A percentile compares a stretch with the other conserved stretches of the same genome.
These are phyloP conservation scores for Nelumbo lutea DNA, from an alignment of 164 flowering plant genomes.

Conservation along the genomic window DNA sequence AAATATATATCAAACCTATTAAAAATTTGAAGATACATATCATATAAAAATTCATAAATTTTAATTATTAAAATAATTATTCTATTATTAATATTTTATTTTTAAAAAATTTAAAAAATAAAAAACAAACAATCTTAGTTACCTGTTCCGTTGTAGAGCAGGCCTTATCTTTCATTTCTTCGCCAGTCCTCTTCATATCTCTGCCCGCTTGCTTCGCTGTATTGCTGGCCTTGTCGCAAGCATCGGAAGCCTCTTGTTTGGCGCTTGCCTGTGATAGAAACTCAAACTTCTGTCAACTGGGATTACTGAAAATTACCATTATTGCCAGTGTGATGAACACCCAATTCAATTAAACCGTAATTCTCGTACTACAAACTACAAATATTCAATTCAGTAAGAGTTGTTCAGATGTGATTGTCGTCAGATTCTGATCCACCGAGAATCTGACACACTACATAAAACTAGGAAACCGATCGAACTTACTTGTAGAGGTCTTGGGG, in stretches of 20 bases:
- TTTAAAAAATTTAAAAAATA: too few species aligned
- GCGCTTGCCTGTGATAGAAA: neutral
- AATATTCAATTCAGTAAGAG: neutral
- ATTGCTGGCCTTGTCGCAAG: slow-evolving; percentile 7
- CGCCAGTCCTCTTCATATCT: neutral
- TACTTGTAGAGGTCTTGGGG: slow-evolving; percentile 22
- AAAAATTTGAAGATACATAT: too few species aligned
- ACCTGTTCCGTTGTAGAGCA: slow-evolving; percentile 5
- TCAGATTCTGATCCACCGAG: neutral
- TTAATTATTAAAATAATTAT: too few species aligned
- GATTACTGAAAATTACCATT: neutral
- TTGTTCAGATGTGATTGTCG: neutral
- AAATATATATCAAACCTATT: too few species aligned
- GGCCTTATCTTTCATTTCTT: slow-evolving; percentile 9
- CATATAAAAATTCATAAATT: too few species aligned
- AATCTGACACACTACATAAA: neutral
- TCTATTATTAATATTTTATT: too few species aligned
- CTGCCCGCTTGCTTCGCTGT: slow-evolving; percentile 1
- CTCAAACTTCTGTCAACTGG: neutral
- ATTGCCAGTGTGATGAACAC: neutral
- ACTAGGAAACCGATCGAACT: neutral
- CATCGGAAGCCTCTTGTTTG: slow-evolving; percentile 9
- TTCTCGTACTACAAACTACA: too few species aligned
- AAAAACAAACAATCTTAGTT: too few species aligned
- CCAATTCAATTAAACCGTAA: neutral